phyloP scores from a whole-genome alignment of 345 rosid genomes.

The Aquilaria malaccensis region DNA sequence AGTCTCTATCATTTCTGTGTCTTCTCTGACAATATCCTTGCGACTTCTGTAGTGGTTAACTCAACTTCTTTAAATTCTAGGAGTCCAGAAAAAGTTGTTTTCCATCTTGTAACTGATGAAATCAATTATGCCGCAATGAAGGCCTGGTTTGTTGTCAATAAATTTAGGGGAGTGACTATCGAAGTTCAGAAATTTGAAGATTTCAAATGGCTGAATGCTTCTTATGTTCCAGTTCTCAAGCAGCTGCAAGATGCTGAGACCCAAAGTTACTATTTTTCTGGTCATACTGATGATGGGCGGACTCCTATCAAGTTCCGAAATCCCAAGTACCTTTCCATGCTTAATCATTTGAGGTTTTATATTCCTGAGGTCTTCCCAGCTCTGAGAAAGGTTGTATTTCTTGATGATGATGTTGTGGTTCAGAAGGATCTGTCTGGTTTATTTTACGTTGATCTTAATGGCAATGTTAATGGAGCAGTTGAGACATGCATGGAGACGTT shows the following conservation, averaged over 20 bases:
- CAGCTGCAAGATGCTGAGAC: slow-evolving; percentile 94
- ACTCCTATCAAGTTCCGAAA: slow-evolving; percentile 92
- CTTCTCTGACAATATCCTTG: slow-evolving; percentile 86
- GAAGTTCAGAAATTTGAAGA: slow-evolving; percentile 91
- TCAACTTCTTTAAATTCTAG: slow-evolving; percentile 68
- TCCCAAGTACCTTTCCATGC: slow-evolving; percentile 89
- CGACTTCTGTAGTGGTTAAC: slow-evolving; percentile 89
- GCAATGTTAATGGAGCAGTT: slow-evolving; percentile 91
- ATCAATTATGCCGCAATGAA: slow-evolving; percentile 82
- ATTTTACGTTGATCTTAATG: slow-evolving; percentile 62
- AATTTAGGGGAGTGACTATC: slow-evolving; percentile 62
- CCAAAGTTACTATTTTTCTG: slow-evolving; percentile 86
- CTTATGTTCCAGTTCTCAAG: slow-evolving; percentile 90
- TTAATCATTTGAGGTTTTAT: slow-evolving; percentile 84
- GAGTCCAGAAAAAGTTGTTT: slow-evolving; percentile 54
- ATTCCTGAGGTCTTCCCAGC: slow-evolving; percentile 88
- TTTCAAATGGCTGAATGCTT: slow-evolving; percentile 85
- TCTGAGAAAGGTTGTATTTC: slow-evolving; percentile 73
- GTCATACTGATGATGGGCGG: slow-evolving; percentile 49
- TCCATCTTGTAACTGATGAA: slow-evolving; percentile 84
- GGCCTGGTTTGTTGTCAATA: slow-evolving; percentile 74
- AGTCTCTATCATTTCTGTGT: slow-evolving; percentile 71
- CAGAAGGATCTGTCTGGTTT: slow-evolving; percentile 64
- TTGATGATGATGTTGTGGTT: slow-evolving; percentile 85
- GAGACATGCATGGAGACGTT: slow-evolving; percentile 98